phyloP scores from a whole-genome alignment of 2,329 filamentous ascomycete species.

The Tolypocladium tundrense region DNA sequence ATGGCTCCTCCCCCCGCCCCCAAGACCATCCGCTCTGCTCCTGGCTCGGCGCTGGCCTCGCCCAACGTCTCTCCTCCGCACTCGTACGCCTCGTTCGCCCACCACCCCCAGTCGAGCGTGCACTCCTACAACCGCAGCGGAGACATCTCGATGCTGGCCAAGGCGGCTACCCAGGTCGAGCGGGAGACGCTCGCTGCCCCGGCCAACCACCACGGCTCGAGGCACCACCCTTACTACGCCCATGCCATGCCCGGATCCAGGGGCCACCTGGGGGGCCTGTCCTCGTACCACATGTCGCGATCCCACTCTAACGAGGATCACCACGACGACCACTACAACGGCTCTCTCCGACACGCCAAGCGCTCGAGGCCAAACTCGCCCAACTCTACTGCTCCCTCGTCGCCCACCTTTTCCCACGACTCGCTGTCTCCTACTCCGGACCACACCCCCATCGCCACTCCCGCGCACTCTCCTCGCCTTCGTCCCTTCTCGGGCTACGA shows the following conservation, averaged over 20 bases:
- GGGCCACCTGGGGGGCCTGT: constrained; percentile 63
- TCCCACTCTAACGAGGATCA: constrained; percentile 75
- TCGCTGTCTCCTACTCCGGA: constrained; percentile 92
- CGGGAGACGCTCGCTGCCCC: constrained; percentile 39
- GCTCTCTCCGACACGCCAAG: constrained; percentile 63
- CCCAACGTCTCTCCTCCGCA: constrained; percentile 94
- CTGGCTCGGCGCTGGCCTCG: constrained; percentile 76
- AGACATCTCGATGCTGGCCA: constrained; percentile 51
- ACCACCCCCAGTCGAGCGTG: constrained; percentile 34
- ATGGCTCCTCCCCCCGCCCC: constrained; percentile 68
- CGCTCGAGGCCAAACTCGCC: constrained; percentile 88
- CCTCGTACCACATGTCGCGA: constrained; percentile 89
- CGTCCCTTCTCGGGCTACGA: constrained; percentile 70
- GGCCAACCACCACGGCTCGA: constrained; percentile 31
- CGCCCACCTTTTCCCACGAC: constrained; percentile 92
- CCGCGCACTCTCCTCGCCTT: constrained; percentile 86
- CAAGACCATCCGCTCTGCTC: constrained; percentile 79
- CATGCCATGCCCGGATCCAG: constrained; percentile 38
- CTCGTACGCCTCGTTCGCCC: constrained; percentile 65
- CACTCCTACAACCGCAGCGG: constrained; percentile 39
- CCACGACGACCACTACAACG: constrained; percentile 64
- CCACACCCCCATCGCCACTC: constrained; percentile 95
- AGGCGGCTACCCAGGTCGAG: constrained; percentile 52
- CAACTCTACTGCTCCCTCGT: constrained; percentile 90
- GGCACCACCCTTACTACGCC: constrained; percentile 45